Percentiles rank a stretch among this genome's conserved stretches.
These are phyloP conservation scores for Auricularia sp. DNA, from an alignment of 768 basidiomycete species.

Conservation along the genomic window DNA sequence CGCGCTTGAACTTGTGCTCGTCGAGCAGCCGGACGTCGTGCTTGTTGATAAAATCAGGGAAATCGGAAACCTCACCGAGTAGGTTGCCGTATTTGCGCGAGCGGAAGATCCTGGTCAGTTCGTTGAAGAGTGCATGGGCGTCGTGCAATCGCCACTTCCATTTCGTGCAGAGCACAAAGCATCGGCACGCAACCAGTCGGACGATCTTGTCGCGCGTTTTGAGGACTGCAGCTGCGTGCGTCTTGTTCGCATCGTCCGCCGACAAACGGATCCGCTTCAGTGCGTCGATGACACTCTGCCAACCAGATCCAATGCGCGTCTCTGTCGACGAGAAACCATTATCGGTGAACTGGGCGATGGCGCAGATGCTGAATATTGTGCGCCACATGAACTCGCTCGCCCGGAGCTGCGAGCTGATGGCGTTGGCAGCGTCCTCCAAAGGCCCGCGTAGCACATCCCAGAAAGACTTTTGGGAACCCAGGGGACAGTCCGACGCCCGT, in stretches of 20 bases:
- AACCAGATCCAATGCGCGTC: slow-evolving; percentile 42
- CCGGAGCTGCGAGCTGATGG: slow-evolving; percentile 27
- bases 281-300: slow-evolving; percentile 54
- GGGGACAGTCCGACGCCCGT: slow-evolving; percentile 5
- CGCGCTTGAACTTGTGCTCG: slow-evolving; percentile 35
- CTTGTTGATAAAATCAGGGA: slow-evolving; percentile 59
- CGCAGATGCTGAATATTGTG: slow-evolving; percentile 55
- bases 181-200: slow-evolving; percentile 56
- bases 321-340: slow-evolving; percentile 35
- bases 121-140: slow-evolving; percentile 47
- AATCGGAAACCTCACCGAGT: slow-evolving; percentile 47
- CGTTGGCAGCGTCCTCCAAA: slow-evolving; percentile 18
- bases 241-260: slow-evolving; percentile 29
- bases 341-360: slow-evolving; percentile 69
- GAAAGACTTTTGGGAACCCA: slow-evolving; percentile 24
- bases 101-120: slow-evolving; percentile 63
- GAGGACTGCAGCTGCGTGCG: slow-evolving; percentile 28
- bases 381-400: slow-evolving; percentile 67
- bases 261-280: slow-evolving; percentile 50
- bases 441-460: slow-evolving; percentile 35
- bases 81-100: slow-evolving; percentile 70
- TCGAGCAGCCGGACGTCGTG: slow-evolving; percentile 45
- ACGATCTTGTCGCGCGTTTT: slow-evolving; percentile 63
- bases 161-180: slow-evolving; percentile 57
- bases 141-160: slow-evolving; percentile 70